phyloP scores from a whole-genome alignment of 129 eudicot species.

The Centrapalus pauciflorus region DNA sequence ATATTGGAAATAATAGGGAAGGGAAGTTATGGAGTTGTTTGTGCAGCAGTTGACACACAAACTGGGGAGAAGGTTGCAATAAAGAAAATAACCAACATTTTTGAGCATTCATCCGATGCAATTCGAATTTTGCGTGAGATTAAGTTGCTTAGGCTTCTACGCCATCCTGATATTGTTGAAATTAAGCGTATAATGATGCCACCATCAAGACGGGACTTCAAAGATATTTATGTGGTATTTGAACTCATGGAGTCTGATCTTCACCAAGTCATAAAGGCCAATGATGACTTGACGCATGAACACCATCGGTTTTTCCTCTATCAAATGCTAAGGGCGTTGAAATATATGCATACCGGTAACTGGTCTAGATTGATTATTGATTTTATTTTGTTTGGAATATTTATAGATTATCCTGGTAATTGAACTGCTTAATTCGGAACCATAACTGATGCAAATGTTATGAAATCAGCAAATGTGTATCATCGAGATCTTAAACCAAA shows the following conservation, averaged over 20 bases:
- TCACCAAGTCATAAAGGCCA: constrained; percentile 91
- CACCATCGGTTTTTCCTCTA: constrained; percentile 87
- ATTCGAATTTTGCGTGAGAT: constrained; percentile 86
- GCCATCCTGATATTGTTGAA: constrained; percentile 89
- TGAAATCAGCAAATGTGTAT: constrained; percentile 76
- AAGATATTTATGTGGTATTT: constrained; percentile 87
- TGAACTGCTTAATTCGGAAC: neutral
- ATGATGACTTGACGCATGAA: constrained; percentile 84
- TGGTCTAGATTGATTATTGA: neutral
- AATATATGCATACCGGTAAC: constrained; percentile 86
- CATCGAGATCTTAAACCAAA: constrained; percentile 92
- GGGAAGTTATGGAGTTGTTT: constrained; percentile 97
- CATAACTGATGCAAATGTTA: neutral
- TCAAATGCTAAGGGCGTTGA: constrained; percentile 80
- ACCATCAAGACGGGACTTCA: constrained; percentile 81
- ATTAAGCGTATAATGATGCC: constrained; percentile 87
- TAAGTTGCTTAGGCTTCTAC: constrained; percentile 75
- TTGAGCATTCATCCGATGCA: constrained; percentile 87
- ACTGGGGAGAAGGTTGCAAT: constrained; percentile 96
- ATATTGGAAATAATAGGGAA: constrained; percentile 78
- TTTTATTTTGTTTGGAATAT: neutral
- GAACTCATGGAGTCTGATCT: constrained; percentile 97
- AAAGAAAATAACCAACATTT: constrained; percentile 78
- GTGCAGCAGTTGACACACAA: constrained; percentile 82
- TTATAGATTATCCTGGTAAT: neutral